phyloP scores from a whole-genome alignment of 2,329 filamentous ascomycete species.

The Talaromyces sp. region DNA sequence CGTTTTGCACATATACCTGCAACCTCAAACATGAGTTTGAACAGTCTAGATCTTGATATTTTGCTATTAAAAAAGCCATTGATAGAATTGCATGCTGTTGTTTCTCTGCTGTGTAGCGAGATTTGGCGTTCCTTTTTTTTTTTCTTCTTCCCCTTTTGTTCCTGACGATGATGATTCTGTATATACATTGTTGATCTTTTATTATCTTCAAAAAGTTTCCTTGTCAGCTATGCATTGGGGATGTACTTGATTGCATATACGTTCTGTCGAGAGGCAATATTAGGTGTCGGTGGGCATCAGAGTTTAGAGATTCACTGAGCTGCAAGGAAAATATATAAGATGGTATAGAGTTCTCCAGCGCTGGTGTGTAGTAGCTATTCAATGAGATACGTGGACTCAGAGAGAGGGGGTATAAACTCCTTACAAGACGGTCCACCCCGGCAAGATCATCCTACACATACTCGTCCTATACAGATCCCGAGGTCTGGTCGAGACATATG shows the following conservation, averaged over 20 bases:
- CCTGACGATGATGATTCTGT: neutral
- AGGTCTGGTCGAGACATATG: no score
- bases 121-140: neutral
- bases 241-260: neutral
- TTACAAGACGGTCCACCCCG: neutral
- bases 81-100: constrained; percentile 1
- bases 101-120: neutral
- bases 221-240: neutral
- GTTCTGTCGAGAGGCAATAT: neutral
- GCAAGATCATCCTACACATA: no score
- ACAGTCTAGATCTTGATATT: neutral
- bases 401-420: neutral
- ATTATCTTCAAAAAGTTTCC: neutral
- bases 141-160: neutral
- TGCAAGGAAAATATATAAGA: no score
- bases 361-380: no score
- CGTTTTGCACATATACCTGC: neutral
- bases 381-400: neutral
- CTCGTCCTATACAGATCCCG: no score
- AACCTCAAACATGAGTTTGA: neutral
- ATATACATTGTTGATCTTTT: neutral
- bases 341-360: neutral
- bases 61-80: neutral
- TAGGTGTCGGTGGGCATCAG: neutral
- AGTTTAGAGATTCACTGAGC: no score